These are phyloP conservation scores for Capsicum pubescens DNA, from an alignment of 257 asterid species.

Conservation along the genomic window DNA sequence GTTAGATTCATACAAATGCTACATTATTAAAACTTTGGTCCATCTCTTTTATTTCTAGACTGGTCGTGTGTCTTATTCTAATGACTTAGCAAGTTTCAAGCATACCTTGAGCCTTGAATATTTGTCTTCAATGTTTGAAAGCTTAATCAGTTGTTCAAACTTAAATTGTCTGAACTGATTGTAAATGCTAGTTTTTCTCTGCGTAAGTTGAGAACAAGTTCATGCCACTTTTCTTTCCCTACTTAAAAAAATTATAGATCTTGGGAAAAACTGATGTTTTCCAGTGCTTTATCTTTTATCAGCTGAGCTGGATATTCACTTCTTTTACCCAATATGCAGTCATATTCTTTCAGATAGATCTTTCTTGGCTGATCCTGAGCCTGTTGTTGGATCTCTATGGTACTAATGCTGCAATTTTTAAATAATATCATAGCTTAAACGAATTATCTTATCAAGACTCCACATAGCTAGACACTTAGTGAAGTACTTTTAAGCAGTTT, in stretches of 20 bases:
- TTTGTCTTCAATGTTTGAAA: constrained; percentile 5
- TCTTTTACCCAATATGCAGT: constrained; percentile 12
- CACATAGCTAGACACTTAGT: not conserved
- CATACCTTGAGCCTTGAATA: constrained; percentile 6
- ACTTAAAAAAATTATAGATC: not conserved
- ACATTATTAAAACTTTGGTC: not conserved
- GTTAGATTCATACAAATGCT: constrained; percentile 5
- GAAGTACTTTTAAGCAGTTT: not conserved
- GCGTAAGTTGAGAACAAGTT: not conserved
- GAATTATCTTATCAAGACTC: constrained; percentile 21
- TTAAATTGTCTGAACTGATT: constrained; percentile 15
- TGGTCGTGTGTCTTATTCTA: not conserved
- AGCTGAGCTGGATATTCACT: not conserved
- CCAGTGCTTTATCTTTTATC: not conserved
- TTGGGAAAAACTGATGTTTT: not conserved
- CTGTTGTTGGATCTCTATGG: constrained; percentile 13
- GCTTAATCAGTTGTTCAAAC: constrained; percentile 10
- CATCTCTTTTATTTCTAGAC: constrained; percentile 16
- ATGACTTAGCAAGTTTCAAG: not conserved
- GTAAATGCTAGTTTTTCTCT: constrained; percentile 15
- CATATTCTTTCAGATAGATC: constrained; percentile 21
- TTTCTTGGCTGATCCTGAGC: constrained; percentile 17
- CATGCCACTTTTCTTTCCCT: not conserved
- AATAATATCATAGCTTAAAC: not conserved
- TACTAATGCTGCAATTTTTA: not conserved